Base-by-base conservation (phyloP, 768 basidiomycete species). In the Mycena leptocephala region DNA sequence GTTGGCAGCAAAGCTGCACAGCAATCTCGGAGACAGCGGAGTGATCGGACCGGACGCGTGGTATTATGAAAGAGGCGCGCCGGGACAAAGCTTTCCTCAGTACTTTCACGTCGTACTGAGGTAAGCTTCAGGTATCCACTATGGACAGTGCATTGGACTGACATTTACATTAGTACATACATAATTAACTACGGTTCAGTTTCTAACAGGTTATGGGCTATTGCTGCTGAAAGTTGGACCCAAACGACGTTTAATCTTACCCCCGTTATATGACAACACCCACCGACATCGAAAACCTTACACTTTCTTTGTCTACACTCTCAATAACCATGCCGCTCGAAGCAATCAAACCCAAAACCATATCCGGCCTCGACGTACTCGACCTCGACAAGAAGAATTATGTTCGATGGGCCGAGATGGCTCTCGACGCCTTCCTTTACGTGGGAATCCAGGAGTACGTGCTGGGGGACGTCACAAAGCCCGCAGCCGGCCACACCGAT, bases 131-230 rank as follows among this genome's bases (percentile, higher is more conserved):
- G n/a, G n/a, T n/a, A n/a, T n/a, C n/a, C n/a, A n/a, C n/a, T n/a
- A n/a, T n/a, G n/a, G n/a, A n/a, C n/a, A n/a, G n/a, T n/a, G n/a
- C n/a, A n/a, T n/a, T n/a, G n/a, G n/a, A n/a, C n/a, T n/a, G n/a
- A n/a, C n/a, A n/a, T n/a, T n/a, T n/a, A n/a, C n/a, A n/a, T n/a
- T n/a, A n/a, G n/a, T n/a, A n/a, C n/a, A n/a, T n/a, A n/a, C n/a
- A n/a, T n/a, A n/a, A 46, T 46, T 46, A 46, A 46, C 43, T 46
- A 46, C 16, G 43, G 43, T 46, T 46, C 43, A 46, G 43, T 18
- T 46, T 66, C 79, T 51, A 48, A 65, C 64, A 65, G 64, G 62
- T 63, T 63, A 63, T 63, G 62, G 62, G 62, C 62, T 41, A 26
- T 65, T 65, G 46, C 46, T 65, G 43, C 46, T 65, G 43, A 51